Evolutionary conservation across 2,329 filamentous ascomycete species (phyloP).

Genomic region (Cadophora luteo-olivacea): DNA sequence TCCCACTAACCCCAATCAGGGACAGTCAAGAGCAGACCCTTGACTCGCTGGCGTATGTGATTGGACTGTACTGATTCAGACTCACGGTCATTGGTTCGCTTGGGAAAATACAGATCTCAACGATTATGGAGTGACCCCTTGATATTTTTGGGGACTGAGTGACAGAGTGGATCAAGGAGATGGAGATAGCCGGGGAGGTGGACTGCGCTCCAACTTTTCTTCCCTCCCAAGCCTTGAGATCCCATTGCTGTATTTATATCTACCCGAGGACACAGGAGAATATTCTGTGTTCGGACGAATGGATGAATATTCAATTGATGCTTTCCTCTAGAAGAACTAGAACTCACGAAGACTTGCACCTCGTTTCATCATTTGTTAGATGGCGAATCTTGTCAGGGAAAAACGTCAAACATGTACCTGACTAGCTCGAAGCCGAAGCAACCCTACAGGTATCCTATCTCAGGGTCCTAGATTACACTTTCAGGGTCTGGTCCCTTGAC

Average conservation of each 20-base stretch:
- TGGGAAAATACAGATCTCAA: constrained; percentile 13
- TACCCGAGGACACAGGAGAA: not conserved
- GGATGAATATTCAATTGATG: not conserved
- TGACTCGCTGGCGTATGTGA: not conserved
- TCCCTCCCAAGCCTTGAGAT: not conserved
- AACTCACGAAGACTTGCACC: not conserved
- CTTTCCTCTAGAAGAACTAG: not conserved
- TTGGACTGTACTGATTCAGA: not conserved
- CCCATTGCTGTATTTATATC: not conserved
- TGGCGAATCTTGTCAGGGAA: not conserved
- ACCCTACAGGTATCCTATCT: not conserved
- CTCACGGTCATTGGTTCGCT: not conserved
- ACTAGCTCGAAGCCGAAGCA: not conserved
- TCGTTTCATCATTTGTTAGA: not conserved
- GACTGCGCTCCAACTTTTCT: not conserved
- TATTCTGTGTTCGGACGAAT: not conserved
- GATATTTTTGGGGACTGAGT: not conserved
- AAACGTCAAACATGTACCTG: constrained; percentile 5
- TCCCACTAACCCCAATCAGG: not conserved
- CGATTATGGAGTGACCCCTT: not conserved
- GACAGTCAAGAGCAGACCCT: not conserved
- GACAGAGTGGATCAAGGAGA: not conserved
- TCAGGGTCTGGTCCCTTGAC: not conserved
- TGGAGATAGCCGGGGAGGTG: not conserved
- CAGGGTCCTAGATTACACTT: not conserved